Conservation (phyloP, 1,139 yeast genomes). For the Yamadazyma dushanensis region DNA sequence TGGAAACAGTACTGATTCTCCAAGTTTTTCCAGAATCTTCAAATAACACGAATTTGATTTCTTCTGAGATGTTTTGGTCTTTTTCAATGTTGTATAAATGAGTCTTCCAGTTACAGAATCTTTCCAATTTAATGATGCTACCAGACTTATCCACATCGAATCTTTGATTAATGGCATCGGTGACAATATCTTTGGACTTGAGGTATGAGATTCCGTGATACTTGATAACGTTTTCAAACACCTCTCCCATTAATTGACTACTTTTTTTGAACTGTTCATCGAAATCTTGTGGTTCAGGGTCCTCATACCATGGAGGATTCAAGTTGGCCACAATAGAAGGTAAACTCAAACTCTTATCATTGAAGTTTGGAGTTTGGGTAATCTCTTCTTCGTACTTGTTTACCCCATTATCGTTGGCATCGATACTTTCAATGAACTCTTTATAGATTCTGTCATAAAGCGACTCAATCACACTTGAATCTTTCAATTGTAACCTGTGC, state of each 20-base stretch:
- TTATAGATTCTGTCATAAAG: constrained; percentile 75
- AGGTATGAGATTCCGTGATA: constrained; percentile 86
- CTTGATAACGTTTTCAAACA: constrained; percentile 65
- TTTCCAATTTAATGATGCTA: constrained; percentile 66
- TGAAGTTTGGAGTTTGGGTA: constrained; percentile 37
- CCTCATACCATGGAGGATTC: constrained; percentile 83
- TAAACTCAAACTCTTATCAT: constrained; percentile 55
- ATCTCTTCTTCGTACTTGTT: constrained; percentile 56
- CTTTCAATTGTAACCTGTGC: constrained; percentile 31
- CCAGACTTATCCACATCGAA: constrained; percentile 61
- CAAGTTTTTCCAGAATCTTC: constrained; percentile 70
- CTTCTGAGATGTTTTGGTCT: constrained; percentile 31
- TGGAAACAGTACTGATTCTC: constrained; percentile 91
- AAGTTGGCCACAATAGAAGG: constrained; percentile 75
- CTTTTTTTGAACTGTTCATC: constrained; percentile 72
- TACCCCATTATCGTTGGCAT: constrained; percentile 96
- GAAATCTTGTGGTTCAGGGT: constrained; percentile 61
- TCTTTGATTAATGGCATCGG: constrained; percentile 61
- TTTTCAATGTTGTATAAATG: constrained; percentile 77
- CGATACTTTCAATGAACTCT: constrained; percentile 87
- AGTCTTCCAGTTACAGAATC: constrained; percentile 93
- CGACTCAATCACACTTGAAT: constrained; percentile 45
- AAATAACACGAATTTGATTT: constrained; percentile 75
- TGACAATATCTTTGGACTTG: constrained; percentile 82
- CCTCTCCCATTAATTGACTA: constrained; percentile 78